Conservation (phyloP, 345 rosid genomes). For the Viola odorata region DNA sequence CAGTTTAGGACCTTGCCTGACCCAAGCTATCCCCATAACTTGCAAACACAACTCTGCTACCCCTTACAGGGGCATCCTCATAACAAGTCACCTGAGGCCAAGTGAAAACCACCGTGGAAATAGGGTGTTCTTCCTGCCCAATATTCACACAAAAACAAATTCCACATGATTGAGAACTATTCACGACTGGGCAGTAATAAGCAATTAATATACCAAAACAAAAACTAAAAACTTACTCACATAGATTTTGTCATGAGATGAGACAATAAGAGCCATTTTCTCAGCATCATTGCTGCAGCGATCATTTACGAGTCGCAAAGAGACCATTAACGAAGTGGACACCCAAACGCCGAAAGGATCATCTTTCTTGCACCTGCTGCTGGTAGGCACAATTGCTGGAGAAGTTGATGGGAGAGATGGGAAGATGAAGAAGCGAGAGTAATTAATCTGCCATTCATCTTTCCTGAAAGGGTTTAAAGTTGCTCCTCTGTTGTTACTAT, state of each 20-base stretch:
- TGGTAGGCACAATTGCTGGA: not conserved
- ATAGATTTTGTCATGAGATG: slow-evolving; percentile 10
- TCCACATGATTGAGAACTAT: too few relatives aligned
- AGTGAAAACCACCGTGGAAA: slow-evolving; percentile 15
- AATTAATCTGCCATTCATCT: slow-evolving; percentile 7
- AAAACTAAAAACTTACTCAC: slow-evolving; percentile 8
- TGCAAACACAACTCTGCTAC: slow-evolving; percentile 22
- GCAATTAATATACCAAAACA: not conserved
- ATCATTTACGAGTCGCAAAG: slow-evolving; percentile 2
- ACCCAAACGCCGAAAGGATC: slow-evolving; percentile 7
- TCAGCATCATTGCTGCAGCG: too few relatives aligned
- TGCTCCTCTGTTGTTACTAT: not conserved
- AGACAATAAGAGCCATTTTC: slow-evolving; percentile 3
- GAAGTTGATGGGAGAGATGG: slow-evolving; percentile 3
- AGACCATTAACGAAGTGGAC: slow-evolving; percentile 16
- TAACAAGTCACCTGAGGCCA: slow-evolving; percentile 17
- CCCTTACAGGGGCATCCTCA: slow-evolving; percentile 9
- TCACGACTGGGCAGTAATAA: not conserved
- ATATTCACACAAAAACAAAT: not conserved
- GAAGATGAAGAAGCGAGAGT: slow-evolving; percentile 16
- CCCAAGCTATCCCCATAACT: slow-evolving; percentile 16
- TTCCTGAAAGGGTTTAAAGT: not conserved
- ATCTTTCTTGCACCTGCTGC: not conserved
- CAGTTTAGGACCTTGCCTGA: slow-evolving; percentile 14
- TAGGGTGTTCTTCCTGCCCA: slow-evolving; percentile 18